Evolutionary conservation across 2,329 filamentous ascomycete species (phyloP).

Genomic region (Claviceps maximensis): DNA sequence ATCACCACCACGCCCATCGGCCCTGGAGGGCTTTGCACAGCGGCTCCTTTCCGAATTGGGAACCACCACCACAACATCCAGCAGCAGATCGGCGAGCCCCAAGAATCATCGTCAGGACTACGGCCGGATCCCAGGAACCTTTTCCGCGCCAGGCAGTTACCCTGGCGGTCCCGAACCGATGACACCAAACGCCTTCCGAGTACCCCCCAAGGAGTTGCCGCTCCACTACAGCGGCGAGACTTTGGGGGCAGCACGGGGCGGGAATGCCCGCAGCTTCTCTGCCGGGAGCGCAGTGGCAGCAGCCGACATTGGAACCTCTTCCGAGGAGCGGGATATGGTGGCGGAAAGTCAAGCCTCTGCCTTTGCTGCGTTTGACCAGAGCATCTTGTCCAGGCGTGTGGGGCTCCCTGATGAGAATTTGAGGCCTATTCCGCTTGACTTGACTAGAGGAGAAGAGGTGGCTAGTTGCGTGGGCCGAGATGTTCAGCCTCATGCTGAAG

Average conservation of each 20-base stretch:
- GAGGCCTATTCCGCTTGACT: slow-evolving; percentile 31
- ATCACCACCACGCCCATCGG: slow-evolving; percentile 41
- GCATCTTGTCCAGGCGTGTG: slow-evolving; percentile 42
- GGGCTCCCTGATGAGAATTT: slow-evolving; percentile 30
- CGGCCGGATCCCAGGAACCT: slow-evolving; percentile 17
- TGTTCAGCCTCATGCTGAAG: background rate
- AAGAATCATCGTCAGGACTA: slow-evolving; percentile 36
- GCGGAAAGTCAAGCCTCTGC: slow-evolving; percentile 41
- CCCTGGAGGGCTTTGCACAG: slow-evolving; percentile 48
- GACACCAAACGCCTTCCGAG: slow-evolving; percentile 19
- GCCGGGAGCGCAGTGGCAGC: slow-evolving; percentile 22
- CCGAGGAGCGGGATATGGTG: slow-evolving; percentile 19
- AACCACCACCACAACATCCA: slow-evolving; percentile 22
- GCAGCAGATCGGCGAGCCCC: slow-evolving; percentile 31
- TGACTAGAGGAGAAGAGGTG: slow-evolving; percentile 18
- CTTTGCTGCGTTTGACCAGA: slow-evolving; percentile 51
- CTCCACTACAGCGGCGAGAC: slow-evolving; percentile 16
- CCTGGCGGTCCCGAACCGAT: slow-evolving; percentile 10
- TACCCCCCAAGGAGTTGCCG: slow-evolving; percentile 30
- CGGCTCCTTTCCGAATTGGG: slow-evolving; percentile 47
- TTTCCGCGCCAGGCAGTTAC: slow-evolving; percentile 15
- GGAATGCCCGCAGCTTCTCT: slow-evolving; percentile 28
- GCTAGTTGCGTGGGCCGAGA: no score
- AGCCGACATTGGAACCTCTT: slow-evolving; percentile 10
- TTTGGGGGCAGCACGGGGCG: slow-evolving; percentile 6